A percentile compares a stretch with the other conserved stretches of the same genome.
phyloP scores from a whole-genome alignment of 768 basidiomycete genomes.

The Sporobolomyces phaffii region DNA sequence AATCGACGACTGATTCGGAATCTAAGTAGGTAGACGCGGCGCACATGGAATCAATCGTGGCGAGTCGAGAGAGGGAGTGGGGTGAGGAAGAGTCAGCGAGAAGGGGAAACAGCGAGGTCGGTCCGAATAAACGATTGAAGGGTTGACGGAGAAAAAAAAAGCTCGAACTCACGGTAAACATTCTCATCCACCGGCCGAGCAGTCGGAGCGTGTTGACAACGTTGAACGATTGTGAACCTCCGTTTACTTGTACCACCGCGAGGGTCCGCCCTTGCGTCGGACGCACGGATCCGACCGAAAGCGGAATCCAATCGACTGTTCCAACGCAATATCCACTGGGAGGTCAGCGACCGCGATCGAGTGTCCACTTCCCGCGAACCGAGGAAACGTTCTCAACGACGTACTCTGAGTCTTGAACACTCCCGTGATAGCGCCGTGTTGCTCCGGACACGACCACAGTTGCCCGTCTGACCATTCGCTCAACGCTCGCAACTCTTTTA shows the following conservation, averaged over 20 bases:
- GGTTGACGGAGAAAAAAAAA: background rate
- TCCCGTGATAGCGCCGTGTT: constrained; percentile 47
- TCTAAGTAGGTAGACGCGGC: too few species aligned
- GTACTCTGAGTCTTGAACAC: constrained; percentile 47
- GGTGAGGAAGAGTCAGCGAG: background rate
- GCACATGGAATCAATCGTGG: background rate
- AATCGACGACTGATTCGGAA: constrained; percentile 44
- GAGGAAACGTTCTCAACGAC: background rate
- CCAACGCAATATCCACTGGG: too few species aligned
- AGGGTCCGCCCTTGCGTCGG: constrained; percentile 47
- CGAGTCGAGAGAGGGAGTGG: too few species aligned
- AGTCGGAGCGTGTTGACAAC: constrained; percentile 45
- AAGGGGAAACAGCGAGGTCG: background rate
- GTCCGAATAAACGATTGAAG: background rate
- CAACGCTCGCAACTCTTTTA: constrained; percentile 42
- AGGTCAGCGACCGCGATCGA: too few species aligned
- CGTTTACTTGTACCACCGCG: constrained; percentile 45
- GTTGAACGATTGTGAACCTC: constrained; percentile 44
- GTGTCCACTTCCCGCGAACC: too few species aligned
- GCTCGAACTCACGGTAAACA: constrained; percentile 42
- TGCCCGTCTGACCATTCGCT: constrained; percentile 42
- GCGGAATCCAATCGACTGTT: constrained; percentile 48
- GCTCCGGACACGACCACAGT: constrained; percentile 44
- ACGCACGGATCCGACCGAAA: constrained; percentile 44
- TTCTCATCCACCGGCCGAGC: constrained; percentile 47